phyloP scores from a whole-genome alignment of 352 stramenopile genomes.

The Phytophthora pseudosyringae region DNA sequence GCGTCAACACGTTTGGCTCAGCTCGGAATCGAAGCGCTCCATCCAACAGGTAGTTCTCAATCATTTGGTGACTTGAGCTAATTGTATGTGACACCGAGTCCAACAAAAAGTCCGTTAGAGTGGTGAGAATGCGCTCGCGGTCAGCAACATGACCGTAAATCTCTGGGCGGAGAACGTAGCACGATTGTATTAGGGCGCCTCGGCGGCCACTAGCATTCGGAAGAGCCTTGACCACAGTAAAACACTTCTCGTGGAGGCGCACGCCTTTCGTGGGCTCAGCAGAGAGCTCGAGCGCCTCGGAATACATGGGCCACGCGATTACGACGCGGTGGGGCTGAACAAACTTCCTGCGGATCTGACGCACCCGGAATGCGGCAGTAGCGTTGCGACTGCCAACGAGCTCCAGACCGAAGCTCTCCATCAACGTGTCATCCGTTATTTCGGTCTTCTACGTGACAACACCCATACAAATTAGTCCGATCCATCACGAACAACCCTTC shows the following conservation, averaged over 20 bases:
- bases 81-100: slow-evolving; percentile 66
- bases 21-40: slow-evolving; percentile 29
- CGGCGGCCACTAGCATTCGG: slow-evolving; percentile 38
- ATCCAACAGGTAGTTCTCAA: slow-evolving; percentile 72
- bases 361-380: slow-evolving; percentile 58
- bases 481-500: not conserved
- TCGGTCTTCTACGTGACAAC: slow-evolving; percentile 47
- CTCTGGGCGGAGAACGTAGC: slow-evolving; percentile 68
- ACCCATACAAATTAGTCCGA: slow-evolving; percentile 21
- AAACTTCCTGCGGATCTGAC: slow-evolving; percentile 61
- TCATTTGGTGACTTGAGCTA: slow-evolving; percentile 74
- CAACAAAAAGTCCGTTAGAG: slow-evolving; percentile 74
- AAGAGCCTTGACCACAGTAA: slow-evolving; percentile 67
- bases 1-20: slow-evolving; percentile 23
- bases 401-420: slow-evolving; percentile 63
- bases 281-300: slow-evolving; percentile 57
- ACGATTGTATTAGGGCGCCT: slow-evolving; percentile 72
- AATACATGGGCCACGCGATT: slow-evolving; percentile 63
- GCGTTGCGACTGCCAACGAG: slow-evolving; percentile 53
- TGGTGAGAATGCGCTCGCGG: slow-evolving; percentile 63
- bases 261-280: slow-evolving; percentile 61
- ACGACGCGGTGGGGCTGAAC: slow-evolving; percentile 60
- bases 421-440: slow-evolving; percentile 54
- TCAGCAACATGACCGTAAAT: slow-evolving; percentile 71
- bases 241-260: slow-evolving; percentile 62